These are phyloP conservation scores for Escovopsis weberi DNA, from an alignment of 2,329 filamentous ascomycete genomes.

Conservation along the genomic window DNA sequence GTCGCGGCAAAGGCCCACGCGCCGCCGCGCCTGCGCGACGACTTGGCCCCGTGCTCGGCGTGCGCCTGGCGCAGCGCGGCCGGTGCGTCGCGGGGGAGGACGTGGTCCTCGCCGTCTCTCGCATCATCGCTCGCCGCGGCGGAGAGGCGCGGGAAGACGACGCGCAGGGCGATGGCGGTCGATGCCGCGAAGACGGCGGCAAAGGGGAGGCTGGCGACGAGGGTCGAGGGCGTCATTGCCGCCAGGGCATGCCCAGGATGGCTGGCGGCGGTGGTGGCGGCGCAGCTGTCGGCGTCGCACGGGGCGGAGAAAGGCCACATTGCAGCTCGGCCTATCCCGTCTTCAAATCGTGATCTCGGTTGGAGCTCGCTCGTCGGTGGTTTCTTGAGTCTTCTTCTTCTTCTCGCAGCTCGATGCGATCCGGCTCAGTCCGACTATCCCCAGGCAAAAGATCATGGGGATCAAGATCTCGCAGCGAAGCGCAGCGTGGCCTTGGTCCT, in stretches of 20 bases:
- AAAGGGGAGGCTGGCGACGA: slow-evolving; percentile 55
- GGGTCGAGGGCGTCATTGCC: slow-evolving; percentile 22
- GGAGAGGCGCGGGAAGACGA: slow-evolving; percentile 60
- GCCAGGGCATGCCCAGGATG: slow-evolving; percentile 18
- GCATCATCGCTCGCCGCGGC: slow-evolving; percentile 30
- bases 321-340: background rate
- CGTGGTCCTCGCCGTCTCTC: slow-evolving; percentile 44
- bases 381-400: background rate
- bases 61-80: slow-evolving; percentile 42
- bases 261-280: slow-evolving; percentile 21
- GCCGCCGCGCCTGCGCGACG: slow-evolving; percentile 34
- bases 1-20: slow-evolving; percentile 61
- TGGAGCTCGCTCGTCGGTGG: background rate
- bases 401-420: background rate
- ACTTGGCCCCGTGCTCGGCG: slow-evolving; percentile 41
- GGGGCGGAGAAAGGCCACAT: slow-evolving; percentile 34
- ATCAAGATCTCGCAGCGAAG: no score
- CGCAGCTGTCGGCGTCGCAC: slow-evolving; percentile 41
- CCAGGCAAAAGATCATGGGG: no score
- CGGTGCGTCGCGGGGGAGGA: slow-evolving; percentile 48
- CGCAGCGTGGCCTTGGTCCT: no score
- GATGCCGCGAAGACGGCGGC: slow-evolving; percentile 53
- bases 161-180: slow-evolving; percentile 46
- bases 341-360: background rate
- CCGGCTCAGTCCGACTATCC: background rate